These are phyloP conservation scores for Austroboletus novae-zelandiae DNA, from an alignment of 1,284 basidiomycete species.

Conservation along the genomic window DNA sequence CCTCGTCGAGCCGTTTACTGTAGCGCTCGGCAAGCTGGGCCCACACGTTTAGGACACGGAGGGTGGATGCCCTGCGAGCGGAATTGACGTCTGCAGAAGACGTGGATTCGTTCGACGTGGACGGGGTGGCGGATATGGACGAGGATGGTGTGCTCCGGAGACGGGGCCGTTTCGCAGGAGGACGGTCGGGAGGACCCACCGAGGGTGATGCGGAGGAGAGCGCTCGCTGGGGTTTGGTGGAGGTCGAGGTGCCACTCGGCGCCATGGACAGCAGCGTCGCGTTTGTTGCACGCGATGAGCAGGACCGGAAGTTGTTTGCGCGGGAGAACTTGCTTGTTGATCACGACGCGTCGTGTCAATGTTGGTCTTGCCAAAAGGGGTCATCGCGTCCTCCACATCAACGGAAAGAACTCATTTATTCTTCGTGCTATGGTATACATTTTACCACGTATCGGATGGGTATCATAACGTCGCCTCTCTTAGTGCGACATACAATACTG, in stretches of 20 bases:
- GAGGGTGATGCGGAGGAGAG: slow-evolving; percentile 31
- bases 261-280: slow-evolving; percentile 13
- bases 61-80: slow-evolving; percentile 53
- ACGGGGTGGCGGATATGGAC: slow-evolving; percentile 24
- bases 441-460: slow-evolving; percentile 7
- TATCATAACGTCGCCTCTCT: slow-evolving; percentile 12
- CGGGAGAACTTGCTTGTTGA: slow-evolving; percentile 16
- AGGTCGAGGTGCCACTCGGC: neutral
- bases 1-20: slow-evolving; percentile 62
- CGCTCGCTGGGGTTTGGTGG: slow-evolving; percentile 14
- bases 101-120: slow-evolving; percentile 27
- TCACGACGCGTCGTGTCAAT: slow-evolving; percentile 14
- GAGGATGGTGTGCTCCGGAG: slow-evolving; percentile 32
- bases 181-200: slow-evolving; percentile 31
- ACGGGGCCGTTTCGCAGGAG: slow-evolving; percentile 40
- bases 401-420: slow-evolving; percentile 2
- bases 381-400: neutral
- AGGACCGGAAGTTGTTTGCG: neutral
- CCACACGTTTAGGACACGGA: slow-evolving; percentile 62
- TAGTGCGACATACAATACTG: neutral
- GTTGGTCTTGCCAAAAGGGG: slow-evolving; percentile 15
- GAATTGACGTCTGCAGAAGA: slow-evolving; percentile 43
- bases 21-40: slow-evolving; percentile 64
- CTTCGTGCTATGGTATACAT: slow-evolving; percentile 14
- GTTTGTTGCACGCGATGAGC: slow-evolving; percentile 10